phyloP scores from a whole-genome alignment of 345 rosid genomes.

The Ceriops tagal region DNA sequence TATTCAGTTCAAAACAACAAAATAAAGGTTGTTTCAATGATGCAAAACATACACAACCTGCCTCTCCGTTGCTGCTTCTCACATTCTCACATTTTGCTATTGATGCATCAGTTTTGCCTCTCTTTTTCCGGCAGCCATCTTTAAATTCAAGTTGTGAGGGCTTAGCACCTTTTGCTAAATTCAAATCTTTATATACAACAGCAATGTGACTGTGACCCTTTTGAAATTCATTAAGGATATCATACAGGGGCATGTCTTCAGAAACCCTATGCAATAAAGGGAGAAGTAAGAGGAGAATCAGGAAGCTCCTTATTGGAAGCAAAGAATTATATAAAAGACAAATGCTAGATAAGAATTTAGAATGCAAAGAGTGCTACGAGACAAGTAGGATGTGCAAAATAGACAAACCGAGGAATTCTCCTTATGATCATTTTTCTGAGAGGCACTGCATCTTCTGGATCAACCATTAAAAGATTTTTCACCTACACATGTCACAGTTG shows the following conservation, averaged over 20 bases:
- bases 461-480: constrained; percentile 81
- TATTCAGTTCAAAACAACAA: no score
- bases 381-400: not conserved
- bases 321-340: no score
- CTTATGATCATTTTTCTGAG: constrained; percentile 77
- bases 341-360: not conserved
- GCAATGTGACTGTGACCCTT: constrained; percentile 98
- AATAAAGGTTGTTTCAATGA: no score
- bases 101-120: constrained; percentile 34
- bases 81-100: constrained; percentile 42
- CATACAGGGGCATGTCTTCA: constrained; percentile 81
- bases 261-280: constrained; percentile 53
- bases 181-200: constrained; percentile 73
- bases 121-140: constrained; percentile 56
- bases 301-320: constrained; percentile 1
- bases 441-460: constrained; percentile 66
- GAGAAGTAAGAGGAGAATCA: constrained; percentile 11
- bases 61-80: constrained; percentile 7
- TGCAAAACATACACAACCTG: constrained; percentile 1
- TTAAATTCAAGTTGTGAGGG: constrained; percentile 32
- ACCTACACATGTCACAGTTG: constrained; percentile 44
- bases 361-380: not conserved
- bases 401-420: constrained; percentile 75
- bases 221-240: constrained; percentile 91
- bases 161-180: constrained; percentile 30